Base-by-base conservation (phyloP, 2,329 filamentous ascomycete genomes). In the Pezicula neosporulosa region DNA sequence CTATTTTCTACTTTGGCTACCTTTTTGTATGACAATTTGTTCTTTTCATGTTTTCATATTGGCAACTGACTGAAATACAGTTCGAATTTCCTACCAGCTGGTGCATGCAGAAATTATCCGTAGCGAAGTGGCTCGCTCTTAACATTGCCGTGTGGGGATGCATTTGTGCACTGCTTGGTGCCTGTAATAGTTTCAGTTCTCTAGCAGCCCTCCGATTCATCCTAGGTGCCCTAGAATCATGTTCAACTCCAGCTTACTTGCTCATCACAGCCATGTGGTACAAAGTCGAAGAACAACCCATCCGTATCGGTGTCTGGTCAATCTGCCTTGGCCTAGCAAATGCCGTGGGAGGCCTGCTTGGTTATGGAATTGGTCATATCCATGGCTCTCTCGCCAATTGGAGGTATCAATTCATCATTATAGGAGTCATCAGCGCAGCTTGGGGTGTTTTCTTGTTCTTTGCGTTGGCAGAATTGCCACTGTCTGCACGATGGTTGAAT, bases 291-390 rank as follows among this genome's bases (percentile, higher is more conserved):
- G 79, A 84, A 57, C 80, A 83, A 57, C 77, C 79, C 0, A 62
- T 78, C 16, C 73, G 81, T 2, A 75, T 82, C 12, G 76, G 78
- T 0, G 72, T 77, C 49, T 83, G 81, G 80, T 84, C 83, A 56
- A 70, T 76, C 3, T 79, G 77, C 0, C 81, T 73, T 35, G 75
- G 75, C 2, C 52, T 71, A 2, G 75, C 73, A 2, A 76, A 70
- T 2, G 73, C 78, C 38, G 59, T 76, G 27, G 76, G 74, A 2
- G 76, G 73, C 19, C 61, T 79, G 2, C 64, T 80, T 15, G 77
- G 77, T 3, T 83, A 77, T 50, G 78, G 74, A 6, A 64, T 81
- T 6, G 80, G 80, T 0, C 77, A 82, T 54, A 68, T 80, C 36
- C 80, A 24, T 68, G 66, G 16, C 71, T 75, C 2, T 81, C 78